These are phyloP conservation scores for Crithidia fasciculata DNA, from an alignment of 208 protist genomes.

Conservation along the genomic window DNA sequence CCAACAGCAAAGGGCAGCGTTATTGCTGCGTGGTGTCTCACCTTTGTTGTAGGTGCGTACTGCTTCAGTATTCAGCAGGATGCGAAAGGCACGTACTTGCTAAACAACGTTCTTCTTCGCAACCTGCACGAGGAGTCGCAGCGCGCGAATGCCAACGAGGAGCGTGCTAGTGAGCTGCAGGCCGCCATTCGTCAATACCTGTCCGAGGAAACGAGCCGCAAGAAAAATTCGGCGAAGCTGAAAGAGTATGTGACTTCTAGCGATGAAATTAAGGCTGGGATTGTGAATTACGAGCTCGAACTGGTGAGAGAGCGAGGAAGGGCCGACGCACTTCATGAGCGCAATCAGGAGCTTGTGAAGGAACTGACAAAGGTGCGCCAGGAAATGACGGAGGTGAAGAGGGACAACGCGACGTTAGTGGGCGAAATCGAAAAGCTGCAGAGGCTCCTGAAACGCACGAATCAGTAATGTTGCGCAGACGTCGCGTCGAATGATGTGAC, in stretches of 20 bases:
- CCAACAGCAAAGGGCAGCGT: conserved; percentile 84
- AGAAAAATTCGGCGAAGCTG: conserved; percentile 30
- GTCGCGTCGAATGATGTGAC: neutral
- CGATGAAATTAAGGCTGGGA: conserved; percentile 46
- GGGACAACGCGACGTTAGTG: conserved; percentile 58
- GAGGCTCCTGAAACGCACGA: conserved; percentile 41
- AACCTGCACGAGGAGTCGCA: conserved; percentile 84
- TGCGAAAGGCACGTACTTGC: conserved; percentile 85
- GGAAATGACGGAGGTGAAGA: conserved; percentile 46
- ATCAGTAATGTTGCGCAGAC: conserved; percentile 6
- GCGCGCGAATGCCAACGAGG: conserved; percentile 76
- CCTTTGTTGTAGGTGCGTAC: conserved; percentile 75
- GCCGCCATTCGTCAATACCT: conserved; percentile 56
- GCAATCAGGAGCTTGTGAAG: conserved; percentile 73
- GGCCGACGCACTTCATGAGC: conserved; percentile 62
- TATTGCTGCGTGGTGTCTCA: conserved; percentile 83
- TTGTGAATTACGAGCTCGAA: conserved; percentile 86
- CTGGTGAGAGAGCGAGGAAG: conserved; percentile 61
- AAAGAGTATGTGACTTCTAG: conserved; percentile 39
- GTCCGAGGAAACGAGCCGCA: conserved; percentile 34
- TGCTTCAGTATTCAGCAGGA: conserved; percentile 88
- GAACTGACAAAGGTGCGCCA: conserved; percentile 64
- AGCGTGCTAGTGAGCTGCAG: conserved; percentile 59
- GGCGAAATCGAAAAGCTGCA: conserved; percentile 62
- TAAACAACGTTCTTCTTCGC: conserved; percentile 87